These are phyloP conservation scores for Scenedesmus sp. DNA, from an alignment of 163 green algal genomes.

Conservation along the genomic window DNA sequence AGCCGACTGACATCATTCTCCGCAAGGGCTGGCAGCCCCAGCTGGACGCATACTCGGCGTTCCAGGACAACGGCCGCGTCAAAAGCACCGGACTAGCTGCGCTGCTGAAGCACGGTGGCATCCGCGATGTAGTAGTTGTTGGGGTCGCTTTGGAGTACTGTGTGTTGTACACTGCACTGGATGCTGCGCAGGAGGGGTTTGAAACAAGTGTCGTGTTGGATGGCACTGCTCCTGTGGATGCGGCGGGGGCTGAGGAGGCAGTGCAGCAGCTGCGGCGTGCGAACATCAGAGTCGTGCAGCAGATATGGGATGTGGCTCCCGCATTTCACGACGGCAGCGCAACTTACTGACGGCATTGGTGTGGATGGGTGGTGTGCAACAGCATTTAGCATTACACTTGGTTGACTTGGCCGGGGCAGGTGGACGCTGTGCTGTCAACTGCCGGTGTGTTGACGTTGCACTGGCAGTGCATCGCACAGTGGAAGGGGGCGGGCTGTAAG, in stretches of 20 bases:
- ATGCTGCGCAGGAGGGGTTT: constrained; percentile 19
- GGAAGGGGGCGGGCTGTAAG: no score
- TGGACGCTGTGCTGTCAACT: no score
- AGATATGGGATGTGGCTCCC: not conserved
- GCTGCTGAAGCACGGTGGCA: not conserved
- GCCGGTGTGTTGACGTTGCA: no score
- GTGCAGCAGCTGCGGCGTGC: not conserved
- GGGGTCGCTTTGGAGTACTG: constrained; percentile 28
- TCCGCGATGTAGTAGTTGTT: constrained; percentile 11
- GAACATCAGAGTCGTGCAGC: not conserved
- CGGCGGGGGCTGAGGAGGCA: not conserved
- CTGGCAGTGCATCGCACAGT: no score
- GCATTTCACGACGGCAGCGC: no score
- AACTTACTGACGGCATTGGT: no score
- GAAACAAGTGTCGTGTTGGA: constrained; percentile 13
- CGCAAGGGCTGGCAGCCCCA: constrained; percentile 33
- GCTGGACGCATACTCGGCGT: constrained; percentile 32
- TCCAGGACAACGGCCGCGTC: not conserved
- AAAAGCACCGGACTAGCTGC: constrained; percentile 9
- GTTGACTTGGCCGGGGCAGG: no score
- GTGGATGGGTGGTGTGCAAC: no score
- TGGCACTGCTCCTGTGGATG: constrained; percentile 23
- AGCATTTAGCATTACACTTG: no score
- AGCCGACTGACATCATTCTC: not conserved
- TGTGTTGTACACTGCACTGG: constrained; percentile 26